phyloP scores from a whole-genome alignment of 495 filamentous ascomycete genomes.

The Entonaema liquescens region DNA sequence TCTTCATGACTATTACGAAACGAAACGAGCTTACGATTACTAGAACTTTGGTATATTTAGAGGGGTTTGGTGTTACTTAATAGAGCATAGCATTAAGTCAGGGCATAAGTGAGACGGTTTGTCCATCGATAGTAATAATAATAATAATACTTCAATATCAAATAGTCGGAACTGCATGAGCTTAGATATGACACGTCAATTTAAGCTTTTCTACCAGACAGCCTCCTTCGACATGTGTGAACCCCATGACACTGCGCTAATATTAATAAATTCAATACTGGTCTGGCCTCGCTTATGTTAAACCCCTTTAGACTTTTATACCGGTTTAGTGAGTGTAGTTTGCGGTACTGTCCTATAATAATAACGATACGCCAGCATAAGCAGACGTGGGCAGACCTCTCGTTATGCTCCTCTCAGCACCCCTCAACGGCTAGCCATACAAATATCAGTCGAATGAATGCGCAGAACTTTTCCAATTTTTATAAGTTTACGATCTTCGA shows the following conservation, averaged over 20 bases:
- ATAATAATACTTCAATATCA: conserved; percentile 9
- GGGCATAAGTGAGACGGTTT: neutral
- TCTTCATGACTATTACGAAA: conserved; percentile 21
- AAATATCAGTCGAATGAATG: neutral
- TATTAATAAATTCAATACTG: too few species aligned
- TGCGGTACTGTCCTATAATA: neutral
- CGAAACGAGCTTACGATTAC: conserved; percentile 30
- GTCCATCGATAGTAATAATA: conserved; percentile 6
- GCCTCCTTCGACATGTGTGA: neutral
- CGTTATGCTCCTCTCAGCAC: neutral
- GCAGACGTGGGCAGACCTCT: neutral
- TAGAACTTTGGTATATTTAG: conserved; percentile 1
- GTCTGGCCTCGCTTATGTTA: too few species aligned
- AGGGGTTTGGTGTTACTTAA: neutral
- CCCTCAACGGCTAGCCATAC: neutral
- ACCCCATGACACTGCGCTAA: neutral
- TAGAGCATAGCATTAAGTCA: neutral
- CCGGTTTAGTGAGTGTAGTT: neutral
- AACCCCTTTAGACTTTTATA: neutral
- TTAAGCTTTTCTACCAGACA: neutral
- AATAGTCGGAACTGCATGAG: conserved; percentile 1
- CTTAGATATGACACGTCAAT: neutral
- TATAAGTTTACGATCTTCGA: neutral
- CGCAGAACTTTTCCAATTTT: neutral
- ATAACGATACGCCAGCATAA: neutral